Base-by-base conservation (phyloP, 2,329 filamentous ascomycete species). In the Sclerotinia subarctica region DNA sequence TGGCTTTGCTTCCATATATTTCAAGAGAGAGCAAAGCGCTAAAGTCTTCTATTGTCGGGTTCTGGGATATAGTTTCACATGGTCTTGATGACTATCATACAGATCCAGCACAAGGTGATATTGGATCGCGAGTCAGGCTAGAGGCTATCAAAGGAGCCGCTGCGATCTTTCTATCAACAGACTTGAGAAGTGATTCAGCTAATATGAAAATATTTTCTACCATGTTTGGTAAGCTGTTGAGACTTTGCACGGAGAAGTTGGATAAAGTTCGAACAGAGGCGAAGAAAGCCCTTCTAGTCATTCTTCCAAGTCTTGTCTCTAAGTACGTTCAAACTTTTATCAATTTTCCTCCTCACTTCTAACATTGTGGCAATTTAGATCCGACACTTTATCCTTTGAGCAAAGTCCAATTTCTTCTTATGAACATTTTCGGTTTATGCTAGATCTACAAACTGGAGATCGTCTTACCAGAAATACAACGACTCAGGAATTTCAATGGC, bases 41-140 rank as follows among this genome's bases (percentile, higher is more conserved):
- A 10, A 46, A 69, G 0, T 69, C 63, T 1, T 64, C 72, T 49
- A 51, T 70, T 11, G 17, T 51, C 7, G 32, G 59, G 1, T 73
- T 76, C 47, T 54, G 70, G 10, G 26, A 68, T 24, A 69, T 77
- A 17, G 78, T 90, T 11, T 75, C 78, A 0, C 84, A 85, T 52
- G 87, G 89, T 0, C 79, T 99, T 38, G 90, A 94, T 72, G 94
- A 99, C 77, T 98, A 98, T 76, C 96, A 92, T 0, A 94, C 92
- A 4, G 94, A 92, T 72, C 29, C 32, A n/a, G 89, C 94, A 19
- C 85, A 93, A 68, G 95, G 95, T 21, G 95, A 99, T 75, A 85
- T 98, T 60, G 95, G 95, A 6, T 96, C 94, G 0, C 86, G 94
- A 64, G 90, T 96, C 5, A 86, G 95, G 4, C 81, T 94, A 6